Percentiles rank a stretch among this genome's conserved stretches.
phyloP scores from a whole-genome alignment of 2,329 filamentous ascomycete genomes.

The Helicocarpus griseus region DNA sequence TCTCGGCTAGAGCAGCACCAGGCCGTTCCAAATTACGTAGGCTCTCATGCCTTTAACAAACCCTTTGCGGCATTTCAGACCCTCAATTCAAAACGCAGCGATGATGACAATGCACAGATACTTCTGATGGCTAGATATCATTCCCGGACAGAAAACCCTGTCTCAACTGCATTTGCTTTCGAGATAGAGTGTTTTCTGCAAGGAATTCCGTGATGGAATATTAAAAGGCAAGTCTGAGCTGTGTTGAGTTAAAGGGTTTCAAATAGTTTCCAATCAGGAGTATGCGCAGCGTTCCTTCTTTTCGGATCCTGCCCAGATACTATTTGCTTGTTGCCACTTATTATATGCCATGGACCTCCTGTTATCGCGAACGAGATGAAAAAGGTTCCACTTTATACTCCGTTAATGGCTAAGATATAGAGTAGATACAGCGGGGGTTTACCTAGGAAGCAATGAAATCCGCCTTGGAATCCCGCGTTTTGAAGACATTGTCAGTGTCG shows the following conservation, averaged over 20 bases:
- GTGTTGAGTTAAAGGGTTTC: slow-evolving; percentile 6
- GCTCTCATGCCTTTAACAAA: not conserved
- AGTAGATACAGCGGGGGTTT: too few relatives aligned
- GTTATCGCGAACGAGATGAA: too few relatives aligned
- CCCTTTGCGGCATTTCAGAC: not conserved
- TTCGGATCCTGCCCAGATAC: too few relatives aligned
- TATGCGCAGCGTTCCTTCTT: too few relatives aligned
- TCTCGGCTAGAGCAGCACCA: not conserved
- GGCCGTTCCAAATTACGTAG: not conserved
- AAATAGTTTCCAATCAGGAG: too few relatives aligned
- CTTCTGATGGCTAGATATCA: slow-evolving; percentile 26
- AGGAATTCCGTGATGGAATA: slow-evolving; percentile 3
- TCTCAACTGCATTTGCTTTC: not conserved
- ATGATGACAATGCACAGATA: slow-evolving; percentile 37
- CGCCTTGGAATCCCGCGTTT: too few relatives aligned
- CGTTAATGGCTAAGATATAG: too few relatives aligned
- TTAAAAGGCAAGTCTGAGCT: slow-evolving; percentile 30
- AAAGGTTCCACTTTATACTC: too few relatives aligned
- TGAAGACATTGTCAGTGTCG: too few relatives aligned
- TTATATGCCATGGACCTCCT: too few relatives aligned
- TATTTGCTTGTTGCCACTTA: too few relatives aligned
- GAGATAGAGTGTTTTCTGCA: not conserved
- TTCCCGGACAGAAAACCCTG: slow-evolving; percentile 1
- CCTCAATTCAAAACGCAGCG: slow-evolving; percentile 16
- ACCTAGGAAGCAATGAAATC: too few relatives aligned